Evolutionary conservation across 2,329 filamentous ascomycete species (phyloP), one percentile per base, ranked within the genome.

Genomic region (Aspergillus transmontanensis): DNA sequence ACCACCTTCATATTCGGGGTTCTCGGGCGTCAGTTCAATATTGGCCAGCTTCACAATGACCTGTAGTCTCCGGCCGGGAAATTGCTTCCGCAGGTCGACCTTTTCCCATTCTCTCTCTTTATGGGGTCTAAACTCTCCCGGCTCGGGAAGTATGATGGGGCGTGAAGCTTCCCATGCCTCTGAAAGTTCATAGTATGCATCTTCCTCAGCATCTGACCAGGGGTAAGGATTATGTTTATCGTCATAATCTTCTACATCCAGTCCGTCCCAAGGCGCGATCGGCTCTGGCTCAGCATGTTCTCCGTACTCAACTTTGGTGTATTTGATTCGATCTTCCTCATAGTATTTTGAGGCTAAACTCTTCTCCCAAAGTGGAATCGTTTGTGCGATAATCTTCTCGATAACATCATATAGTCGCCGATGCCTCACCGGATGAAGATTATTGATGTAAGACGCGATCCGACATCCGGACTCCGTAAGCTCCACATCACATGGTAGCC

Each of bases 41-140:
- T 82, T 85, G 0, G 86, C 84, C 68, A 90, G 80, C 70, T 90
- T 90, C 56, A 90, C 84, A 39, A 90, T 89, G 39, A 74, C 63
- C 32, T 75, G 72, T 14, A 75, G 57, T 0, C 83, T 81, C 6
- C 70, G 66, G 0, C 77, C 64, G 16, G 66, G 46, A 62, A 77
- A 82, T 16, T 72, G 46, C 12, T 69, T 57, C 14, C 63, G 65
- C 5, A 77, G 63, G 23, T 71, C 56, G 12, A 74, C 19, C 10
- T 0, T 32, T 32, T 32, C 10, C 9, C 10, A 32, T 11, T 32
- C 34, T 6, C 12, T 6, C 34, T 14, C 34, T 36, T 14, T 4
- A 36, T 14, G 34, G 34, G 34, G 34, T 2, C 1, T 36, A 14
- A 36, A 36, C 34, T 36, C 5, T 0, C 34, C 12, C 1, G 34